Conservation (phyloP, 2,329 filamentous ascomycete genomes). For the Fusarium irregulare region DNA sequence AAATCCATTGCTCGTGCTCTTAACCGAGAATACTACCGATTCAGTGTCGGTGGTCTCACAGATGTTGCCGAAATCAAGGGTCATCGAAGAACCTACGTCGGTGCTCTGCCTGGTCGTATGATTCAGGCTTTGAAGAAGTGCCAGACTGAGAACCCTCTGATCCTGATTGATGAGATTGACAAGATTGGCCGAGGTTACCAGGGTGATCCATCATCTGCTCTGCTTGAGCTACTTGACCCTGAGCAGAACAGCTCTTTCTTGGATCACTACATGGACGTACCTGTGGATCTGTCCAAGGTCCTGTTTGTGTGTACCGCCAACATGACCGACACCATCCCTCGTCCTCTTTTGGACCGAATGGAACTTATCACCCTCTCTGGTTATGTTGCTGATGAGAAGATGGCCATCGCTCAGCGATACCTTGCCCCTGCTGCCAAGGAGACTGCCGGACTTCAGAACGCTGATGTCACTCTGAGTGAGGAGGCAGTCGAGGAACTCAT, state of each 20-base stretch:
- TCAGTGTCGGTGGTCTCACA: conserved; percentile 95
- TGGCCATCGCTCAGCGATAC: conserved; percentile 95
- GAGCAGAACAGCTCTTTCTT: conserved; percentile 98
- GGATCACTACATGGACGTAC: conserved; percentile 98
- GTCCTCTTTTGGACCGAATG: conserved; percentile 95
- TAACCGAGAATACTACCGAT: conserved; percentile 97
- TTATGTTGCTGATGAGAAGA: conserved; percentile 98
- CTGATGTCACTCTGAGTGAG: conserved; percentile 86
- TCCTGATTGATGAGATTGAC: conserved; percentile 97
- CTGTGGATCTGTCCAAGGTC: conserved; percentile 96
- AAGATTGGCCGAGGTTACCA: conserved; percentile 98
- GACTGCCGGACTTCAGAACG: conserved; percentile 87
- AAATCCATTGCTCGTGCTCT: conserved; percentile 96
- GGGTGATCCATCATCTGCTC: conserved; percentile 92
- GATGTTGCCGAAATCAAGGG: conserved; percentile 99
- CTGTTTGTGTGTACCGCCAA: conserved; percentile 99
- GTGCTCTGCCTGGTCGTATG: conserved; percentile 92
- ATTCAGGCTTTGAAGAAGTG: conserved; percentile 99
- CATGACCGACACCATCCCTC: conserved; percentile 97
- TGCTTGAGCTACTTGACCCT: conserved; percentile 93
- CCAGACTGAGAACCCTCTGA: conserved; percentile 96
- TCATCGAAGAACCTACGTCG: conserved; percentile 94
- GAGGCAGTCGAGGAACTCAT: conserved; percentile 96
- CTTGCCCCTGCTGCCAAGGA: conserved; percentile 95
- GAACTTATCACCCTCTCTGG: conserved; percentile 96